Base-by-base conservation (phyloP, 345 rosid species). In the Leavenworthia alabamica region DNA sequence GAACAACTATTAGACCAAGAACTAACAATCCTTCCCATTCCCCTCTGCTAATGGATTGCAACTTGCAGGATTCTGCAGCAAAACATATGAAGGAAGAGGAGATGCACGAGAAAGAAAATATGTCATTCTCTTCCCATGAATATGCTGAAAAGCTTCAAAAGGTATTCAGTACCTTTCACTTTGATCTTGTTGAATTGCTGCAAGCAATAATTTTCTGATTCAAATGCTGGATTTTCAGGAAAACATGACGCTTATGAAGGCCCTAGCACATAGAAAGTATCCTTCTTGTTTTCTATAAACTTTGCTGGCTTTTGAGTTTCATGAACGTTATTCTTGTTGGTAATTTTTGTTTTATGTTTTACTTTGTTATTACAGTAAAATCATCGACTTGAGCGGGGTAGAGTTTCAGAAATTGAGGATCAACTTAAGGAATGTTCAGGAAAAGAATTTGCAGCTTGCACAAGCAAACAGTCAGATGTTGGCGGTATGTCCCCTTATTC, bases 361-460 rank as follows among this genome's bases (percentile, higher is more conserved):
- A 16, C 9, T 35, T 26, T 55, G 60, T 35, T 50, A 54, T 20
- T 26, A 56, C 62, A 87, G 90, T 76, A 84, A 87, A 74, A 67
- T 78, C 32, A 66, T 85, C 4, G 86, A 88, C 63, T 28, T 68
- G 69, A 73, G 78, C 43, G 80, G 74, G 61, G 39, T 70, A 35
- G 88, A 83, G 80, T 68, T 83, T 14, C 86, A 88, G 77, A 82
- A 85, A 50, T 24, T 82, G 68, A 79, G 79, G 82, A 68, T 74
- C 70, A 70, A 66, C 68, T 72, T 75, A 59, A 82, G 79, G 78
- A 77, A 75, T 50, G 9, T 80, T 67, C 90, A 85, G 70, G 88
- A 79, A 52, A 81, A 83, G 76, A 88, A 88, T 75, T 37, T 65
- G 73, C 85, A 76, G 66, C 82, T 88, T 63, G 90, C 90, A 14